These are phyloP conservation scores for Yamadazyma atmosphaerica DNA, from an alignment of 1,139 yeast genomes.

Conservation along the genomic window DNA sequence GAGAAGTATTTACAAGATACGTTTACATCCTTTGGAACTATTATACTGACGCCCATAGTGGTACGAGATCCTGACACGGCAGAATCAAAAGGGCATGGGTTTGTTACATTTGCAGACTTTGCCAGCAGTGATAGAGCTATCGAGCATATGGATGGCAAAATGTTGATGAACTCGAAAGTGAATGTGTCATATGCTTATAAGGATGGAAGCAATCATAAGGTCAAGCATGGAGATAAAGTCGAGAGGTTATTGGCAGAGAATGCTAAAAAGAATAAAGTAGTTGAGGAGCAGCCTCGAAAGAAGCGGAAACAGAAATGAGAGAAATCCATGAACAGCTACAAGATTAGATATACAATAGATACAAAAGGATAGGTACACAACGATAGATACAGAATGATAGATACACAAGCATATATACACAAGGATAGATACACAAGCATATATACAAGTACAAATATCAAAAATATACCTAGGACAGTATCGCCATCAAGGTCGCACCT, in stretches of 20 bases:
- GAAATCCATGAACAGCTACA: too few species aligned
- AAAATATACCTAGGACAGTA: too few species aligned
- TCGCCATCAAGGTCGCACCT: too few species aligned
- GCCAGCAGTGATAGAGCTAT: conserved; percentile 74
- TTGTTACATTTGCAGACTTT: conserved; percentile 59
- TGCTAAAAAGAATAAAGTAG: conserved; percentile 44
- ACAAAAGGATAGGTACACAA: too few species aligned
- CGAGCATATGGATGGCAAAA: conserved; percentile 64
- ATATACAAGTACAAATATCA: too few species aligned
- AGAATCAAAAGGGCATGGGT: conserved; percentile 63
- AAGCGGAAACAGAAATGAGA: conserved; percentile 62
- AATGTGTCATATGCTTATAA: conserved; percentile 72
- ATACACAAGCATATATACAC: too few species aligned
- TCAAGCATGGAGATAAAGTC: conserved; percentile 75
- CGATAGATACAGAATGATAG: too few species aligned
- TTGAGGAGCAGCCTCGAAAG: conserved; percentile 1
- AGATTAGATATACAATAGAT: too few species aligned
- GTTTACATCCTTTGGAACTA: conserved; percentile 68
- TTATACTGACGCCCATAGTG: conserved; percentile 53
- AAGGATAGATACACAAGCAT: too few species aligned
- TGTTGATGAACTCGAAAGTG: conserved; percentile 66
- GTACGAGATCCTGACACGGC: conserved; percentile 50
- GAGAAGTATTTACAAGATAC: conserved; percentile 57
- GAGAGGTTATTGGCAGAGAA: conserved; percentile 74
- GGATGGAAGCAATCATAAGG: conserved; percentile 40